Base-by-base conservation (phyloP, 2,329 filamentous ascomycete genomes). In the Stromatinia cepivora region DNA sequence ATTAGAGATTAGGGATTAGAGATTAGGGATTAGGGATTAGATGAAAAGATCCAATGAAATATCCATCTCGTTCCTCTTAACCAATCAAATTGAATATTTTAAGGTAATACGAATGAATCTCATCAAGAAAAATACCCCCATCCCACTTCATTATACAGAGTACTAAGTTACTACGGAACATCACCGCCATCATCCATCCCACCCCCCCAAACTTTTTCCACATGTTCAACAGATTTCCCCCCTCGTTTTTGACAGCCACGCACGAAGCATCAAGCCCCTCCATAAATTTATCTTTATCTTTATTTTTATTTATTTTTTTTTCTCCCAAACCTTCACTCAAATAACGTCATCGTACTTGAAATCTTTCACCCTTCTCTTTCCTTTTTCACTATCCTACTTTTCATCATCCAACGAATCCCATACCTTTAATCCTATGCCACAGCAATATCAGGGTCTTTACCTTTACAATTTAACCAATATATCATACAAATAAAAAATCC, bases 261-360 rank as follows among this genome's bases (percentile, higher is more conserved):
- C 36, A 39, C 36, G 3, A 52, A 13, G 31, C 25, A 61, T 31
- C 31, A 31, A 48, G 45, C 59, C 59, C 59, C 59, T 62, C 59
- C 20, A 62, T 25, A 17, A 36, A 46, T 42, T 42, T 42, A 15
- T 42, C 39, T 42, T 34, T 34, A 34, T 34, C 7, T 34, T 34
- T 4, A 5, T 48, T 48, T 48, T 22, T 48, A 31, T 48, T 22
- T 28, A 46, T 9, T 62, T n/a, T 45, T 48, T 34, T 17, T 25
- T 22, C 36, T n/a, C 39, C 36, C 5, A 17, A 20, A 13, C 20
- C 22, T 22, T 28, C 22, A 1, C 10, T n/a, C 8, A 15, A 25
- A 63, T 6, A 46, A 65, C 48, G 62, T 65, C 62, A 65, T 65
- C 34, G n/a, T 56, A 53, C 48, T 61, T 53, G 20, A 62, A 15